A percentile compares a stretch with the other conserved stretches of the same genome.
Evolutionary conservation across 2,329 filamentous ascomycete genomes (phyloP).

Genomic region (Scedosporium minutisporum): DNA sequence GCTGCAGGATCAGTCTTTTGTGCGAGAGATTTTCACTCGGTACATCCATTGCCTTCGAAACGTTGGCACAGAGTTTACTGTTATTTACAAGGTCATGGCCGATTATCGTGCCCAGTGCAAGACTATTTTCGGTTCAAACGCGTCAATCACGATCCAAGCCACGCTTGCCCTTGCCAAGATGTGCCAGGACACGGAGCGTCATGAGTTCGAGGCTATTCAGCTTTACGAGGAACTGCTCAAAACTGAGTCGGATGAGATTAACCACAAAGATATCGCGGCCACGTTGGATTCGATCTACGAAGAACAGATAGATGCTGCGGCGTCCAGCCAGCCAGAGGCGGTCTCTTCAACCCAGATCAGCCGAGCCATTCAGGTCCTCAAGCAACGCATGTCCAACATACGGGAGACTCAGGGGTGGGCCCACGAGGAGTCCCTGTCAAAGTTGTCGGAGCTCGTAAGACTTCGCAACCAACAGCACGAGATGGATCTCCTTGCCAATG

Average conservation of each 20-base stretch:
- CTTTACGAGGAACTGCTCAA: constrained; percentile 26
- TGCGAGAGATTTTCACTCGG: constrained; percentile 21
- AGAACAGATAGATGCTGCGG: constrained; percentile 19
- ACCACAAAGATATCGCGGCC: constrained; percentile 22
- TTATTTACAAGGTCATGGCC: constrained; percentile 22
- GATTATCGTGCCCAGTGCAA: constrained; percentile 24
- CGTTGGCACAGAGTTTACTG: constrained; percentile 18
- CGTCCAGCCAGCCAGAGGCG: constrained; percentile 13
- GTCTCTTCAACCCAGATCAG: constrained; percentile 20
- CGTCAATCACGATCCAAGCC: constrained; percentile 25
- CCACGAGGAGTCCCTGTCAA: constrained; percentile 25
- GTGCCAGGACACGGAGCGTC: constrained; percentile 25
- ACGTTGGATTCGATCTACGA: constrained; percentile 26
- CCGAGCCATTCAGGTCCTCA: constrained; percentile 19
- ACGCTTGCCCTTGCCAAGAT: constrained; percentile 24
- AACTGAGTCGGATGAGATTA: constrained; percentile 19
- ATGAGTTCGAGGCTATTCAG: constrained; percentile 22
- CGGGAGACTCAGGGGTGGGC: constrained; percentile 26
- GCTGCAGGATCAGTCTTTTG: constrained; percentile 22
- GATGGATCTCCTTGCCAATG: constrained; percentile 17
- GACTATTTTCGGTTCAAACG: constrained; percentile 21
- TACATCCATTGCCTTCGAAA: constrained; percentile 25
- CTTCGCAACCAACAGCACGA: constrained; percentile 24
- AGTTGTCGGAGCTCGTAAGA: constrained; percentile 24
- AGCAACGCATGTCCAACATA: constrained; percentile 18